Percentiles rank a stretch among this genome's conserved stretches.
Evolutionary conservation across 805 yeast genomes (phyloP).

Genomic region (Teunomyces cretensis): DNA sequence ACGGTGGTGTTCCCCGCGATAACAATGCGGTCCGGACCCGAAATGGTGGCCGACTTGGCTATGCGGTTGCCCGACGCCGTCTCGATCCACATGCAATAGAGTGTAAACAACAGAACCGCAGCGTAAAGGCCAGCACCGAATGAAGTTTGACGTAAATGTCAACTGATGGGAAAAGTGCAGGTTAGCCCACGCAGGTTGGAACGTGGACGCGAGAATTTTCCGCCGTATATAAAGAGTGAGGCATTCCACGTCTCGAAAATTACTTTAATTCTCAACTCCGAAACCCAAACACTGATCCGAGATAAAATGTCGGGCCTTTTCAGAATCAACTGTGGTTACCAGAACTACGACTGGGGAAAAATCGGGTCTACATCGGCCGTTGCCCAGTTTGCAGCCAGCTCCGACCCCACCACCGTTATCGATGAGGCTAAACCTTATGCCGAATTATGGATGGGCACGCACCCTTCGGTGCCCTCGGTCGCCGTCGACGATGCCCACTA

Average conservation of each 20-base stretch:
- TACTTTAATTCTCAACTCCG: background rate
- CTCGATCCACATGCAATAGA: constrained; percentile 38
- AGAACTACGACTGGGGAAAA: constrained; percentile 54
- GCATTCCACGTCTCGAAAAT: background rate
- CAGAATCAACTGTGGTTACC: constrained; percentile 58
- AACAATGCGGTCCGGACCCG: constrained; percentile 42
- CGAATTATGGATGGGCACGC: constrained; percentile 99
- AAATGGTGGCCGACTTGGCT: constrained; percentile 42
- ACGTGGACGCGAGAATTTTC: background rate
- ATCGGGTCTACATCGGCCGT: constrained; percentile 83
- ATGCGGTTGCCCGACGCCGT: constrained; percentile 54
- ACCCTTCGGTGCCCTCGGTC: constrained; percentile 82
- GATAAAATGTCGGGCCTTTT: constrained; percentile 28
- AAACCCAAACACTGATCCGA: background rate
- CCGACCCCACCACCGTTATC: constrained; percentile 60
- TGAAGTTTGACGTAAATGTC: background rate
- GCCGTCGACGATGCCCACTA: constrained; percentile 38
- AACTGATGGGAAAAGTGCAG: background rate
- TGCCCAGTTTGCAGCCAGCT: constrained; percentile 76
- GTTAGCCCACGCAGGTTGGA: background rate
- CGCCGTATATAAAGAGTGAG: background rate
- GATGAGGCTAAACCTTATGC: constrained; percentile 88
- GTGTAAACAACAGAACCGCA: background rate
- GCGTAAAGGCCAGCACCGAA: constrained; percentile 7
- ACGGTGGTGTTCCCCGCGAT: constrained; percentile 51